Evolutionary conservation across 2,329 filamentous ascomycete species (phyloP).

Genomic region (Ceratocystis variospora): DNA sequence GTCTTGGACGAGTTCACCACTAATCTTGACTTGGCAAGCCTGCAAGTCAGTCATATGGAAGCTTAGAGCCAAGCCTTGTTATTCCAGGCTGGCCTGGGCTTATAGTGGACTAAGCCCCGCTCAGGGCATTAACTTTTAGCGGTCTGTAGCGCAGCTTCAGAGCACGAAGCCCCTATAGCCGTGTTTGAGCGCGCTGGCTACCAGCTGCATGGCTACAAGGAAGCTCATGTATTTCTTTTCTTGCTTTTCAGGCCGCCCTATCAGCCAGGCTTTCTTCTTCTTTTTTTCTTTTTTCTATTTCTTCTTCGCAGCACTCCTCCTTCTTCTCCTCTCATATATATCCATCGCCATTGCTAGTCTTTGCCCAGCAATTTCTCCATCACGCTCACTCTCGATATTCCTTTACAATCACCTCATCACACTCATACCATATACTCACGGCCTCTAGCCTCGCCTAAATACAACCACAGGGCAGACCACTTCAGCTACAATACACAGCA

Average conservation of each 20-base stretch:
- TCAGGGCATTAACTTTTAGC: neutral
- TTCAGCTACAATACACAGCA: neutral
- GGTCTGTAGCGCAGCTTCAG: neutral
- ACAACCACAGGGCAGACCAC: neutral
- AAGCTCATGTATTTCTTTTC: neutral
- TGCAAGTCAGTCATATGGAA: too few species aligned
- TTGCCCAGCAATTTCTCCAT: neutral
- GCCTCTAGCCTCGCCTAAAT: neutral
- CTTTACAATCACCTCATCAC: neutral
- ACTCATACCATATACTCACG: neutral
- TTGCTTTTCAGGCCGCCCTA: neutral
- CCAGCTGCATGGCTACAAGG: neutral
- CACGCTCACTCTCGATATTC: neutral
- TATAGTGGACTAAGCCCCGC: neutral
- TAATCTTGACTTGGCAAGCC: too few species aligned
- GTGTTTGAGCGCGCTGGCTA: neutral
- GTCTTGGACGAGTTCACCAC: neutral
- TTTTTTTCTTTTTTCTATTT: neutral
- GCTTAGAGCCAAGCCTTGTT: neutral
- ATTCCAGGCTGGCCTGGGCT: neutral
- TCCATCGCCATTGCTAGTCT: neutral
- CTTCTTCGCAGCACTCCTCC: neutral
- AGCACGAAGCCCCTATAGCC: neutral
- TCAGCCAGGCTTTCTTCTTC: neutral
- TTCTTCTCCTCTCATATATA: neutral